A percentile compares a stretch with the other conserved stretches of the same genome.
phyloP scores from a whole-genome alignment of 768 basidiomycete species.

The Leccinum fibrillosum region DNA sequence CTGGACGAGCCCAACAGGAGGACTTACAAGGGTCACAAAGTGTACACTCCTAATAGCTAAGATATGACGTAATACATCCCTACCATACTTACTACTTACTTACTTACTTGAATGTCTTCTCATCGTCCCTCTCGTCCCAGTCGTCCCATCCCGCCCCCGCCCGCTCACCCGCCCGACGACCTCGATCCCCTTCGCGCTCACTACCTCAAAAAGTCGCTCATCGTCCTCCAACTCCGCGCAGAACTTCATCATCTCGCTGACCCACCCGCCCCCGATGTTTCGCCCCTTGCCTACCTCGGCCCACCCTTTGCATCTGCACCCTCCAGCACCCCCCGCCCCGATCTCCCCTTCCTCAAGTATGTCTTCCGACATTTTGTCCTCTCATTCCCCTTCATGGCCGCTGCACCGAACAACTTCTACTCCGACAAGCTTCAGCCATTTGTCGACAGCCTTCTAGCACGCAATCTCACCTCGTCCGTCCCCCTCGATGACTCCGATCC shows the following conservation, averaged over 20 bases:
- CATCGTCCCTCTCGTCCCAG: not conserved
- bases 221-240: slow-evolving; percentile 78
- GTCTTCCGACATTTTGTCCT: slow-evolving; percentile 91
- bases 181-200: slow-evolving; percentile 91
- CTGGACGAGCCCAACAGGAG: slow-evolving; percentile 34
- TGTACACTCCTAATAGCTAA: slow-evolving; percentile 28
- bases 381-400: slow-evolving; percentile 91
- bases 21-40: slow-evolving; percentile 31
- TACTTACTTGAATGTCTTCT: not conserved
- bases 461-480: slow-evolving; percentile 66
- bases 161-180: not conserved
- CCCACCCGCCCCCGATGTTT: slow-evolving; percentile 38
- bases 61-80: slow-evolving; percentile 16
- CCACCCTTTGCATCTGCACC: slow-evolving; percentile 78
- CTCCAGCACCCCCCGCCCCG: slow-evolving; percentile 51
- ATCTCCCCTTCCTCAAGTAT: slow-evolving; percentile 86
- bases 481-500: slow-evolving; percentile 58
- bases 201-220: slow-evolving; percentile 95
- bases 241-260: slow-evolving; percentile 72
- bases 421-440: slow-evolving; percentile 95
- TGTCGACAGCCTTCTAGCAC: slow-evolving; percentile 73
- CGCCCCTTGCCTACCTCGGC: slow-evolving; percentile 82
- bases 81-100: not conserved
- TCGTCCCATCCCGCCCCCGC: slow-evolving; percentile 11
- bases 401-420: slow-evolving; percentile 90